Evolutionary conservation across 2,329 filamentous ascomycete species (phyloP), one percentile per base, ranked within the genome.

Genomic region (Diplodia intermedia): DNA sequence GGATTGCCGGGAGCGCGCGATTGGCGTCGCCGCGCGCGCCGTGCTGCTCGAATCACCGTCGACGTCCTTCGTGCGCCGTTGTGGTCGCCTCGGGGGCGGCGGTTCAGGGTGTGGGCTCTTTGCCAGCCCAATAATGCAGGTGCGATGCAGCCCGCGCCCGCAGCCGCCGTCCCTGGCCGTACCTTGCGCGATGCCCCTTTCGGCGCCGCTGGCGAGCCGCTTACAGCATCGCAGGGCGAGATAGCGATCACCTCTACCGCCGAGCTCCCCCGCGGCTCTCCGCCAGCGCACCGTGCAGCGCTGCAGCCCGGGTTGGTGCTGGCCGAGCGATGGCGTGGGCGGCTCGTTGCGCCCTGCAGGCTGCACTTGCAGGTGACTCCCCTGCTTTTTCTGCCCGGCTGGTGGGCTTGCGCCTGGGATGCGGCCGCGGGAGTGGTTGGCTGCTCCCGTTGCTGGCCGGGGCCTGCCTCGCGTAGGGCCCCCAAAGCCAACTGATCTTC

Each of bases 1-100:
- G 60, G 60, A 63, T 63, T 50, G 47, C 60, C 60, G 60, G 60
- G 60, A 50, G 60, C 60, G 57, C 23, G 60, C 60, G 60, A 52
- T 52, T 40, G 31, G 60, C 60, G 47, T 38, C n/a, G 60, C 43
- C 29, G 4, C 40, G 43, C 15, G 60, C 57, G 57, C 57, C 57
- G 43, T 62, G 60, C 60, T 18, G 60, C 60, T 63, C 38, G 38
- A 57, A 60, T 29, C 38, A 29, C 36, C 9, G 29, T 18, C n/a
- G 49, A 6, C 54, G 14, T 31, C 53, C 29, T 29, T 56, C 38
- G 38, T 60, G 36, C 54, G 36, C 36, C 56, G 56, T 47, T 47
- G 56, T 20, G 18, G 15, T 12, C 11, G 55, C 36, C 36, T n/a
- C n/a, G 31, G 29, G 20, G 31, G 31, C 15, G 31, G 54, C 31